phyloP scores from a whole-genome alignment of 495 filamentous ascomycete species.

The Acidomyces sp. region DNA sequence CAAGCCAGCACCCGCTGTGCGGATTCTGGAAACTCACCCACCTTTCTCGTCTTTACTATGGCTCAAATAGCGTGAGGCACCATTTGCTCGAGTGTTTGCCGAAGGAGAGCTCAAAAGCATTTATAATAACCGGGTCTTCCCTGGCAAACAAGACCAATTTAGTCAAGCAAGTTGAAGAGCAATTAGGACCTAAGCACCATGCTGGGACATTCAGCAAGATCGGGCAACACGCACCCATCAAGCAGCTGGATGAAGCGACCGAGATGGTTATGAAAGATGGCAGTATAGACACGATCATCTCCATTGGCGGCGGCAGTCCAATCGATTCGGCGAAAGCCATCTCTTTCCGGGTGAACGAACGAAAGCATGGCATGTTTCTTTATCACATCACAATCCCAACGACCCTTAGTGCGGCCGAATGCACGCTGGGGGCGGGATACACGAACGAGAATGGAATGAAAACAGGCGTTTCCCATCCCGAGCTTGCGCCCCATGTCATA shows the following conservation, averaged over 20 bases:
- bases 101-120: conserved; percentile 32
- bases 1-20: conserved; percentile 28
- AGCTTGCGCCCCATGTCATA: conserved; percentile 30
- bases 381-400: conserved; percentile 39
- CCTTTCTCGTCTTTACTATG: conserved; percentile 34
- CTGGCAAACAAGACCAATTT: conserved; percentile 36
- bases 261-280: conserved; percentile 29
- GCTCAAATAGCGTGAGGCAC: conserved; percentile 31
- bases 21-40: conserved; percentile 35
- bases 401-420: conserved; percentile 37
- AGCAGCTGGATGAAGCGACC: conserved; percentile 34
- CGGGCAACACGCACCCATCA: conserved; percentile 35
- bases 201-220: conserved; percentile 37
- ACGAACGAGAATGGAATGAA: conserved; percentile 33
- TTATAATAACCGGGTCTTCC: conserved; percentile 38
- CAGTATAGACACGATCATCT: conserved; percentile 36
- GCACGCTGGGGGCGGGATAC: conserved; percentile 33
- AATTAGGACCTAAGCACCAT: conserved; percentile 30
- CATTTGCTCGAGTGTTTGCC: conserved; percentile 32
- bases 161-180: conserved; percentile 32
- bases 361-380: conserved; percentile 27
- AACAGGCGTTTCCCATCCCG: conserved; percentile 26
- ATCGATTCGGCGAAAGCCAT: conserved; percentile 39
- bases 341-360: conserved; percentile 31
- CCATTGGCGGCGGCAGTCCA: conserved; percentile 36